These are phyloP conservation scores for Fusarium nanum DNA, from an alignment of 2,329 filamentous ascomycete species.

Conservation along the genomic window DNA sequence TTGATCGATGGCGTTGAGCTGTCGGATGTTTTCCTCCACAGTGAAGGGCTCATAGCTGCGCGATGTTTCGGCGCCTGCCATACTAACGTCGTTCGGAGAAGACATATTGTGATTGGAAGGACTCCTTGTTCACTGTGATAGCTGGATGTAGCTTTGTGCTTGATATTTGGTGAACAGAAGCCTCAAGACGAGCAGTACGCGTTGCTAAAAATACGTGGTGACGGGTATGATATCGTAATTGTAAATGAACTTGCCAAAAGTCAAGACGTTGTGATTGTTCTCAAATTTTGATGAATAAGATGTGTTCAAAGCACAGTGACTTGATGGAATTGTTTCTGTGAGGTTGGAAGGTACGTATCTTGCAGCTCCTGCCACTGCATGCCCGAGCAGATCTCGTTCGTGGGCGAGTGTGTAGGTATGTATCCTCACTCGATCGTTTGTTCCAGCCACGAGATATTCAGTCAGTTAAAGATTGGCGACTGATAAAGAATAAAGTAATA, in stretches of 20 bases:
- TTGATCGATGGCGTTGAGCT: slow-evolving; percentile 82
- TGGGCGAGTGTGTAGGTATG: neutral
- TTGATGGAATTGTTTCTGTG: neutral
- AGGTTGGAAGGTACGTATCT: slow-evolving; percentile 2
- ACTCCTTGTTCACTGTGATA: neutral
- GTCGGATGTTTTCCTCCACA: slow-evolving; percentile 80
- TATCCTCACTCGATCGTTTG: neutral
- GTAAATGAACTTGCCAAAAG: neutral
- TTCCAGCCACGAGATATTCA: neutral
- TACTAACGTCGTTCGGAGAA: slow-evolving; percentile 49
- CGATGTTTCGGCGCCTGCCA: slow-evolving; percentile 45
- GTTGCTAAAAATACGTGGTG: neutral
- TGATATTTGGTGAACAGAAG: neutral
- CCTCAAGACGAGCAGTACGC: neutral
- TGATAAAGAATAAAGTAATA: neutral
- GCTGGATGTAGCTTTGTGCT: neutral
- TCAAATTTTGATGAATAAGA: neutral
- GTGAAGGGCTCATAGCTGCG: slow-evolving; percentile 68
- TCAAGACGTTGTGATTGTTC: neutral
- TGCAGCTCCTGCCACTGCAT: neutral
- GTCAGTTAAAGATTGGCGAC: neutral
- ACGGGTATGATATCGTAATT: too few species aligned
- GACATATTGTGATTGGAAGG: slow-evolving; percentile 43
- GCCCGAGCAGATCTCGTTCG: neutral
- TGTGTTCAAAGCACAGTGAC: neutral